phyloP scores from a whole-genome alignment of 352 stramenopile genomes.

The Globisporangium cystogenes region DNA sequence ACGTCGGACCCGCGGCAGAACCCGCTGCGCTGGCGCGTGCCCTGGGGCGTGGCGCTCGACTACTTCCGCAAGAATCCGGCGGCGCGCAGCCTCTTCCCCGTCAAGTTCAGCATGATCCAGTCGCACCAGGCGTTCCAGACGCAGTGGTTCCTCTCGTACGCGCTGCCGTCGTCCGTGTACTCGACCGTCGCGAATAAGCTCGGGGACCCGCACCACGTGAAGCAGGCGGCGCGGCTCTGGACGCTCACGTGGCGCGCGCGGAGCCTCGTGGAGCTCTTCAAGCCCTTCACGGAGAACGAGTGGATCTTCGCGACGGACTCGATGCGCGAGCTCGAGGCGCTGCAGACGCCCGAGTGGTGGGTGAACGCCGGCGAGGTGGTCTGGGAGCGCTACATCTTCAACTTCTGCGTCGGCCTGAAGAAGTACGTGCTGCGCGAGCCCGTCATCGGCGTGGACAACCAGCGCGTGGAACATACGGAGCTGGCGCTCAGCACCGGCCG shows the following conservation, averaged over 20 bases:
- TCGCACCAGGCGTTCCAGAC: constrained; percentile 80
- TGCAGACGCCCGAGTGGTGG: constrained; percentile 41
- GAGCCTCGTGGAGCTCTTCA: constrained; percentile 76
- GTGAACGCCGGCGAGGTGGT: constrained; percentile 69
- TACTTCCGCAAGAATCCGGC: constrained; percentile 75
- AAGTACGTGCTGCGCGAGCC: constrained; percentile 82
- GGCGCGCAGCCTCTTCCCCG: constrained; percentile 37
- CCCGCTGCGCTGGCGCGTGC: constrained; percentile 73
- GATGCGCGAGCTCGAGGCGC: constrained; percentile 24
- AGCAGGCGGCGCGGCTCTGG: constrained; percentile 62
- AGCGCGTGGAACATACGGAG: constrained; percentile 75
- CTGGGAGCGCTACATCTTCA: constrained; percentile 84
- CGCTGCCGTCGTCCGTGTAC: constrained; percentile 76
- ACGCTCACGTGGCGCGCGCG: constrained; percentile 71
- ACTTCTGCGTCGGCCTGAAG: constrained; percentile 80
- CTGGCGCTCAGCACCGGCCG: constrained; percentile 73
- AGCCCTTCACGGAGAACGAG: constrained; percentile 85
- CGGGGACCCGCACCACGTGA: constrained; percentile 55
- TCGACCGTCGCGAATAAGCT: constrained; percentile 66
- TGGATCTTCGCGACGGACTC: constrained; percentile 72
- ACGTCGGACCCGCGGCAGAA: constrained; percentile 78
- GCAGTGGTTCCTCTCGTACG: constrained; percentile 78
- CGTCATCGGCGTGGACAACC: constrained; percentile 78
- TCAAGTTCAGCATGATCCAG: constrained; percentile 75
- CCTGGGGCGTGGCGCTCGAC: constrained; percentile 43